A percentile compares a stretch with the other conserved stretches of the same genome.
Evolutionary conservation across 2,329 filamentous ascomycete species (phyloP).

Genomic region (Arthrobotrys megalospora): DNA sequence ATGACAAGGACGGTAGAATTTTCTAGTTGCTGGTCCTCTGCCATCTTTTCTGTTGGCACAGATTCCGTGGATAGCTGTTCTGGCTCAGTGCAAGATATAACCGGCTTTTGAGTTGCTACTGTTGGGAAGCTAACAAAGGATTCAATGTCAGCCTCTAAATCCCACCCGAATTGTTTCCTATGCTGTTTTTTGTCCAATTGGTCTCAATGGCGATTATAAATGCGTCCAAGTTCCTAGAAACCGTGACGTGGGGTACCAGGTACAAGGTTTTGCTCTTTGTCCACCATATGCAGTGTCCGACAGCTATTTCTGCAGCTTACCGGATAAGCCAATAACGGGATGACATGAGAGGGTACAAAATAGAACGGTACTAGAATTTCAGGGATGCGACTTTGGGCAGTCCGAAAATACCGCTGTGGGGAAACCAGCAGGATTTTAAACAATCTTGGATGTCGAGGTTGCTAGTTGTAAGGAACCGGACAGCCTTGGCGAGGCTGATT

Average conservation of each 20-base stretch:
- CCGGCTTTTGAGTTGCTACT: conserved; percentile 44
- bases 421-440: conserved; percentile 4
- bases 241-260: conserved; percentile 15
- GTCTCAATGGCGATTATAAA: not conserved
- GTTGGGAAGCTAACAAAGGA: conserved; percentile 51
- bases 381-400: not conserved
- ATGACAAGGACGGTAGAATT: conserved; percentile 42
- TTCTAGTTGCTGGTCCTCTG: conserved; percentile 26
- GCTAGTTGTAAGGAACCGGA: too few relatives aligned
- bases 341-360: conserved; percentile 28
- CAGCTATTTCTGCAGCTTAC: conserved; percentile 39
- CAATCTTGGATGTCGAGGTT: not conserved
- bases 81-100: conserved; percentile 7
- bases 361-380: conserved; percentile 1
- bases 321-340: conserved; percentile 37
- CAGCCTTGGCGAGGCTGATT: too few relatives aligned
- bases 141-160: conserved; percentile 29
- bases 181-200: not conserved
- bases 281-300: conserved; percentile 27
- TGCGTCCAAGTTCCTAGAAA: conserved; percentile 3
- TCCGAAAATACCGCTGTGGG: conserved; percentile 30
- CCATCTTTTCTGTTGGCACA: conserved; percentile 12
- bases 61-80: conserved; percentile 5
- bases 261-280: conserved; percentile 17
- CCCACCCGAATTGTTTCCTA: not conserved